Evolutionary conservation across 73 alveolate genomes (phyloP).

Genomic region (Paramecium primaurelia): DNA sequence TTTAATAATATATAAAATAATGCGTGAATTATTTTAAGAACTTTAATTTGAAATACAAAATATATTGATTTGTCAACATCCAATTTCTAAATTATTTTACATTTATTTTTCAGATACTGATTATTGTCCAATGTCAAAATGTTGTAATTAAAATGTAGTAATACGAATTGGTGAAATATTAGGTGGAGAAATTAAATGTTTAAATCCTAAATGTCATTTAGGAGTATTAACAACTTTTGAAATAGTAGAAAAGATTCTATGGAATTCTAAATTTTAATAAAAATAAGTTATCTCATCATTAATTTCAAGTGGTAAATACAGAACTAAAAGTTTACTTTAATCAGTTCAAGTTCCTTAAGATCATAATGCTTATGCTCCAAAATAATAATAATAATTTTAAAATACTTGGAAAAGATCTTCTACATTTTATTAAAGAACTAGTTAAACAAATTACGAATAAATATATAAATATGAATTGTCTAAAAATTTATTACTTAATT

Average conservation of each 20-base stretch:
- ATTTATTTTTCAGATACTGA: constrained; percentile 42
- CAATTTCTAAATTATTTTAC: not conserved
- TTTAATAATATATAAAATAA: not conserved
- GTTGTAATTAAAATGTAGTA: not conserved
- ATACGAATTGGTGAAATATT: not conserved
- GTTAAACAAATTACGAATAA: not conserved
- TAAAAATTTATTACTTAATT: not conserved
- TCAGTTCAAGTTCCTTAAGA: not conserved
- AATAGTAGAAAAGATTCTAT: not conserved
- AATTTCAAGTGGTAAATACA: not conserved
- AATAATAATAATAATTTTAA: not conserved
- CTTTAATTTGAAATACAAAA: not conserved
- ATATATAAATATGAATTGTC: not conserved
- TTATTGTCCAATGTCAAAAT: not conserved
- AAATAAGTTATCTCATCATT: not conserved
- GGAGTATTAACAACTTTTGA: not conserved
- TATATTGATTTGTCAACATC: constrained; percentile 11
- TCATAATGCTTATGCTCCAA: not conserved
- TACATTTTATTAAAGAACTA: not conserved
- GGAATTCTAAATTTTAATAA: not conserved
- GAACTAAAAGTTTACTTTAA: constrained; percentile 20
- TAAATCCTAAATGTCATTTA: not conserved
- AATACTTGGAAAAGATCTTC: not conserved
- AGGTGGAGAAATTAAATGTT: constrained; percentile 29
- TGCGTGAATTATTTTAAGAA: not conserved